Base-by-base conservation (phyloP, 306 rosid species). In the Dryas octopetala region DNA sequence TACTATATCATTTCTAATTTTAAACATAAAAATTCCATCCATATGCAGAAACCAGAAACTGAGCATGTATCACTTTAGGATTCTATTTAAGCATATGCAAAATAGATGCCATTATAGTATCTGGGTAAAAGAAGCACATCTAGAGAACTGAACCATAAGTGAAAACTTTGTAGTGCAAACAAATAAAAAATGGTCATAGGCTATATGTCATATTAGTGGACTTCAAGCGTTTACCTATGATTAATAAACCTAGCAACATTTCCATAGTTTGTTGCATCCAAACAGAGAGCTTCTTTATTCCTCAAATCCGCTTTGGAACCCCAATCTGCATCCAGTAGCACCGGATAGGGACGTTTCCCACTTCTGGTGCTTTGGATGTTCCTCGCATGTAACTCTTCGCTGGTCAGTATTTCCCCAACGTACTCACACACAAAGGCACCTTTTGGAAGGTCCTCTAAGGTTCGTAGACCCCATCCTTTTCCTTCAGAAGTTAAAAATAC, bases 381-480 rank as follows among this genome's bases (percentile, higher is more conserved):
- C 83, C 97, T 90, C 83, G 85, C 84, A 6, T 79, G 83, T 82
- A 82, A 72, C 85, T 95, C 99, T 40, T 75, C 73, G 79, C 76
- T 62, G 15, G 97, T 95, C 67, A 92, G 81, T 75, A 95, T 82
- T 80, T 95, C 99, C 64, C 99, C 97, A 43, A 85, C 89, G 75
- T 86, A 95, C 85, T 92, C 97, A 16, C 99, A 95, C 57, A 95
- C 91, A 85, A 95, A 95, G 52, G 89, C 82, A 45, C 99, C 99
- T 95, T 92, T 88, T 52, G 96, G 97, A 54, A 95, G 76, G 79
- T 83, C 93, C 87, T 92, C 96, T 64, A 90, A 86, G 66, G 96
- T 90, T 26, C 89, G 93, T 68, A 95, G 96, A 81, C 97, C 99
- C 99, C 99, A 95, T 54, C 96, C 96, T 84, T 90, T 95, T 77